Evolutionary conservation across 495 filamentous ascomycete species (phyloP), one percentile per base, ranked within the genome.

Genomic region (Neurospora sp.): DNA sequence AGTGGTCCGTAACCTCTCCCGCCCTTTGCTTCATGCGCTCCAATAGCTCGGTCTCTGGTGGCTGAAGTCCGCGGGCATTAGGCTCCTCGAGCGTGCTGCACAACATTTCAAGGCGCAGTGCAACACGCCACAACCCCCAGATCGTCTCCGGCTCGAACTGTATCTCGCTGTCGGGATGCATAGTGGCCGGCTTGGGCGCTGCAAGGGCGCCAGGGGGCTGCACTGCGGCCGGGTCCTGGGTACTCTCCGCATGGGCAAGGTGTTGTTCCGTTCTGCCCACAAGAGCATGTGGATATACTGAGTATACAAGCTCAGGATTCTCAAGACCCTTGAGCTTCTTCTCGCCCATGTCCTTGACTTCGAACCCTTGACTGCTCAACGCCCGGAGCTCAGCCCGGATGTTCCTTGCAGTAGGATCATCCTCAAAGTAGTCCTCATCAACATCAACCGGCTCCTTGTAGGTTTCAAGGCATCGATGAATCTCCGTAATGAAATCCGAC

Each of bases 281-380:
- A 18, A 99, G 88, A 12, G 91, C 85, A 76, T 95, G 92, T 2
- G 96, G 94, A 79, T 96, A 98, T 79, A 98, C 92, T 44, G 97
- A 88, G 79, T 95, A 97, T 70, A 99, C 90, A 70, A 93, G 90
- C 80, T 99, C 96, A 5, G 96, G 96, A 80, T 99, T 99, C 79
- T 99, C 96, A 9, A 99, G 88, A 3, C 96, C 96, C 80, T 99
- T 99, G 41, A 99, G 84, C 77, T 96, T 97, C 53, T 90, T 89
- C 77, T 97, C 92, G 27, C 96, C 96, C 77, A 98, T 92, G 75
- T 96, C 93, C 80, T 97, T 97, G 77, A 98, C 93, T 79, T 97
- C 93, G 78, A 98, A 99, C 20, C 96, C 96, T 83, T 97, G 93
- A 74, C 90, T 93, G 74, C 90, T 94, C 31, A 99, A 86, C 16